Conservation (phyloP, 495 filamentous ascomycete species). For the Aspergillus egyptiacus region DNA sequence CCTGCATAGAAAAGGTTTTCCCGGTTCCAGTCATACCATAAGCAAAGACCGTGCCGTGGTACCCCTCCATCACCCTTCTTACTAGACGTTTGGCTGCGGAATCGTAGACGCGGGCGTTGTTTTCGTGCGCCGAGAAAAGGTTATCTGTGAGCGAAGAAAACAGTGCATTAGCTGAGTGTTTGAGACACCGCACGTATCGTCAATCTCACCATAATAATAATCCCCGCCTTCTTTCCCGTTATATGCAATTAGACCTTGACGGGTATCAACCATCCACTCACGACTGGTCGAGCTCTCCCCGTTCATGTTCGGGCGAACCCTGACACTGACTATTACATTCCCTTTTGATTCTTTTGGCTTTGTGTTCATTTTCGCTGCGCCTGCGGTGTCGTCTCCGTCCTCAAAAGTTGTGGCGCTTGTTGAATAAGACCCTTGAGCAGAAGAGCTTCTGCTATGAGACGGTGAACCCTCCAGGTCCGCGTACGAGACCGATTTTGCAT, state of each 20-base stretch:
- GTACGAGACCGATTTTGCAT: conserved; percentile 63
- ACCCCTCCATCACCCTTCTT: conserved; percentile 96
- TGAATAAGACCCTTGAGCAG: conserved; percentile 82
- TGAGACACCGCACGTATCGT: not conserved
- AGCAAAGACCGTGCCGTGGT: conserved; percentile 96
- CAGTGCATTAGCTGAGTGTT: conserved; percentile 3
- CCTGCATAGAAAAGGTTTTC: conserved; percentile 99
- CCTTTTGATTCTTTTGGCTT: conserved; percentile 68
- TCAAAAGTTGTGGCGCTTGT: conserved; percentile 86
- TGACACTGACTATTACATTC: conserved; percentile 92
- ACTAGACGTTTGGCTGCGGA: conserved; percentile 88
- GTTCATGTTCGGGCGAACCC: conserved; percentile 76
- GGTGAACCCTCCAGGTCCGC: conserved; percentile 69
- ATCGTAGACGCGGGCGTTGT: conserved; percentile 93
- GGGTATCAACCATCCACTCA: conserved; percentile 93
- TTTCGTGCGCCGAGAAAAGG: conserved; percentile 85
- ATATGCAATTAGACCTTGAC: conserved; percentile 73
- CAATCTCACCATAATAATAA: conserved; percentile 76
- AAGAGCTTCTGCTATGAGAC: conserved; percentile 83
- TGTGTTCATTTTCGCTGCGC: conserved; percentile 24
- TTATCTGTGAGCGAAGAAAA: conserved; percentile 58
- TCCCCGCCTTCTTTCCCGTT: conserved; percentile 85
- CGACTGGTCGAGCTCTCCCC: conserved; percentile 57
- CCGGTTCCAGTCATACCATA: conserved; percentile 99
- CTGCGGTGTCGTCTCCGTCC: conserved; percentile 44